A percentile compares a stretch with the other conserved stretches of the same genome.
Evolutionary conservation across 768 basidiomycete genomes (phyloP).

Genomic region (Hortiboletus campestris): DNA sequence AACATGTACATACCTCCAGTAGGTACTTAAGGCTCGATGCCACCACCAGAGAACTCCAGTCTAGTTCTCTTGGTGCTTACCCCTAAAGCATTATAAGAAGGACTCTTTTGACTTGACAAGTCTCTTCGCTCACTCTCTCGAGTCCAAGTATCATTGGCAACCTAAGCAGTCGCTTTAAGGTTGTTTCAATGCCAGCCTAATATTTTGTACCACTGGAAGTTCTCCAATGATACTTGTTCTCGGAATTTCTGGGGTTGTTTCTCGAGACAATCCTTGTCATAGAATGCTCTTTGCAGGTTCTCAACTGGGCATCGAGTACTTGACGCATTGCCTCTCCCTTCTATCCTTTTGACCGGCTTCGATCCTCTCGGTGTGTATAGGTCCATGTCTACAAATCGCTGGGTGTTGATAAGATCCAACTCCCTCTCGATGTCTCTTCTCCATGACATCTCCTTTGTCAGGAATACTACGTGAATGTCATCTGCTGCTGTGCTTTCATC

Average conservation of each 20-base stretch:
- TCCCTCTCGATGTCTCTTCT: neutral
- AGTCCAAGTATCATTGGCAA: no score
- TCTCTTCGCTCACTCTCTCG: no score
- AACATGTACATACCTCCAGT: no score
- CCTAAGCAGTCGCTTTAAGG: no score
- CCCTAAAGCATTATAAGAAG: no score
- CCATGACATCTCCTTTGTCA: neutral
- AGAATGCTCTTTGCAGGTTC: no score
- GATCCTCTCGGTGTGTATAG: neutral
- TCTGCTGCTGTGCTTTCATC: no score
- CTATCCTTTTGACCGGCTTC: neutral
- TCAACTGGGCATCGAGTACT: neutral
- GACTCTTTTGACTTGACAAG: no score
- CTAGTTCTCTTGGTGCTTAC: no score
- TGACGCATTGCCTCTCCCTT: neutral
- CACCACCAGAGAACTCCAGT: no score
- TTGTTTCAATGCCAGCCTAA: no score
- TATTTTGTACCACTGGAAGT: neutral
- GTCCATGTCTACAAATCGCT: neutral
- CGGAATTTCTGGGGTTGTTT: neutral
- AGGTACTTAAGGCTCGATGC: no score
- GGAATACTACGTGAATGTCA: neutral
- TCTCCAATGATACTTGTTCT: neutral
- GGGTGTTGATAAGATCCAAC: neutral
- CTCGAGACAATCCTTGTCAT: neutral